A percentile compares a stretch with the other conserved stretches of the same genome.
phyloP scores from a whole-genome alignment of 2,329 filamentous ascomycete genomes.

The Penicillium sp. region DNA sequence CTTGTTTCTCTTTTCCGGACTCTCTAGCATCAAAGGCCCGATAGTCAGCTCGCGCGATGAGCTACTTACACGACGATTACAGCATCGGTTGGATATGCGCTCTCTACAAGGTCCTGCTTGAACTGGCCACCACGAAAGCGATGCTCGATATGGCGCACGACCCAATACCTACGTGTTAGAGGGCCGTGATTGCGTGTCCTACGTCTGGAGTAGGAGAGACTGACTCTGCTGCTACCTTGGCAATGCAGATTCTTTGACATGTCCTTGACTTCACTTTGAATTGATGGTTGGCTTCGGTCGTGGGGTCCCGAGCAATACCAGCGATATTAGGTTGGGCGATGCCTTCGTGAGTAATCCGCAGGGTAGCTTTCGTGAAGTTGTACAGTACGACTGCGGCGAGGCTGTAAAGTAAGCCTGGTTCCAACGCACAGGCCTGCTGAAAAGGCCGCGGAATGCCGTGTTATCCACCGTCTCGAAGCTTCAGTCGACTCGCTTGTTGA shows the following conservation, averaged over 20 bases:
- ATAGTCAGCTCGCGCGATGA: too few species aligned
- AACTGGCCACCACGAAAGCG: too few species aligned
- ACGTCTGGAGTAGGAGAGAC: constrained; percentile 10
- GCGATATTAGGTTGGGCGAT: constrained; percentile 19
- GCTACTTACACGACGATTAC: too few species aligned
- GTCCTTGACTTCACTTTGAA: constrained; percentile 1
- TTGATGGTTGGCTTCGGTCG: constrained; percentile 22
- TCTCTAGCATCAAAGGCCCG: too few species aligned
- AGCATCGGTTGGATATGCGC: too few species aligned
- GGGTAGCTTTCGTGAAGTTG: constrained; percentile 12
- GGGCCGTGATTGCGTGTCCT: constrained; percentile 15
- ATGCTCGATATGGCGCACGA: too few species aligned
- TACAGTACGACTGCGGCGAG: constrained; percentile 29
- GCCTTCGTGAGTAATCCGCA: constrained; percentile 5
- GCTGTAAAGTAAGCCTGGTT: constrained; percentile 9
- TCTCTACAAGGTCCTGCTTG: too few species aligned
- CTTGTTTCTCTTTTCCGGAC: too few species aligned
- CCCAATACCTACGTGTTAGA: constrained; percentile 12
- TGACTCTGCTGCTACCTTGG: constrained; percentile 3
- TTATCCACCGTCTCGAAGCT: constrained; percentile 15
- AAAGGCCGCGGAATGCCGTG: constrained; percentile 19
- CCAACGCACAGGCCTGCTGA: constrained; percentile 16
- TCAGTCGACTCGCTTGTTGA: constrained; percentile 9
- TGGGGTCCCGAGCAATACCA: constrained; percentile 9
- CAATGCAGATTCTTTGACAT: constrained; percentile 12